Evolutionary conservation across 2,329 filamentous ascomycete species (phyloP), one percentile per base, ranked within the genome.

Genomic region (Paraphoma sp.): DNA sequence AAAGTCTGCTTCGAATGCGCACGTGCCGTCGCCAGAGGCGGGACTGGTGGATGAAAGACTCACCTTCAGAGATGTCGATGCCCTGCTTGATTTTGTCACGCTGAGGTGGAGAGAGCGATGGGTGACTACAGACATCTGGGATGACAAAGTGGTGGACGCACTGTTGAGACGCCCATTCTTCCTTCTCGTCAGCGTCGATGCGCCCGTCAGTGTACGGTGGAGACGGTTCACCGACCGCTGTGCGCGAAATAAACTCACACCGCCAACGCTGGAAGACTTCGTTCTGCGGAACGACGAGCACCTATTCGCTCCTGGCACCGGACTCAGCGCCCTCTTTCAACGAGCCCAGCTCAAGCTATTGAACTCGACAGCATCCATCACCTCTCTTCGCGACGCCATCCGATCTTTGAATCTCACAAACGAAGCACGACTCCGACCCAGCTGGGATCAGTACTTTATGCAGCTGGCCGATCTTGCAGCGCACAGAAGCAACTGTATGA

Each of bases 371-470:
- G 83, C 86, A 14, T 89, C 89, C 28, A 79, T 96, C 1, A 80
- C 86, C 9, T 85, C 89, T 64, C 84, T 98, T 6, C 88, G 92
- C 74, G 81, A 84, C 3, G 89, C 90, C 8, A 85, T 99, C 1
- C 83, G 85, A 47, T 84, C 86, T 45, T 84, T 97, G 7, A 86
- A 96, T 73, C 85, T 99, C 28, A 84, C 89, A 1, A 88, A 95
- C 70, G 85, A 89, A 33, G 86, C 90, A 67, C 89, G 95, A 1
- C 83, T 99, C 36, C 87, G 95, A 1, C 95, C 95, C 0, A 89
- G 87, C 47, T 99, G 95, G 95, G 95, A 99, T 78, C 89, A 91
- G 69, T 99, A 99, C 80, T 99, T 99, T 74, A 99, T 99, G 95
- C 87, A 91, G 41, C 83, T 99, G n/a, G 93, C 95, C 5, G 92